Percentiles rank a stretch among this genome's conserved stretches.
phyloP scores from a whole-genome alignment of 768 basidiomycete genomes.

The Boletus pseudopeckii region DNA sequence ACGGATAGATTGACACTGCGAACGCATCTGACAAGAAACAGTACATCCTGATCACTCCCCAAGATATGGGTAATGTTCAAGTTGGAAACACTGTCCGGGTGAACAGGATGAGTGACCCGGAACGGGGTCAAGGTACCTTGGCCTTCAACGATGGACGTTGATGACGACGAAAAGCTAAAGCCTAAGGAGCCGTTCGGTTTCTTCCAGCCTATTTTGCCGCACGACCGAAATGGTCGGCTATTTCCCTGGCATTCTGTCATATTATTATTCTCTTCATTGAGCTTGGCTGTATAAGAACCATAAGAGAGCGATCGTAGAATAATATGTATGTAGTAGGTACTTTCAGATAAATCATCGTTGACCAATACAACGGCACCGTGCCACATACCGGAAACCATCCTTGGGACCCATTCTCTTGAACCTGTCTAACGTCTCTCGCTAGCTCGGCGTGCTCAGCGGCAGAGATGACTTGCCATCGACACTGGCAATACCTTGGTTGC shows the following conservation, averaged over 20 bases:
- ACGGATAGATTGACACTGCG: constrained; percentile 77
- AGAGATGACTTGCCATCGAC: constrained; percentile 1
- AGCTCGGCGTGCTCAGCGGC: background rate
- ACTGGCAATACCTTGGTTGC: constrained; percentile 22
- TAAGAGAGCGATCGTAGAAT: too few relatives aligned
- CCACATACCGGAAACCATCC: background rate
- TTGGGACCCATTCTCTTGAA: background rate
- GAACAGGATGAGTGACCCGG: constrained; percentile 75
- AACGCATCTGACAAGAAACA: constrained; percentile 86
- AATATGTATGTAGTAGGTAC: too few relatives aligned
- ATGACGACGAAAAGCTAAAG: too few relatives aligned
- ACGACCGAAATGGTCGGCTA: background rate
- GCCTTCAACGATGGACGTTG: too few relatives aligned
- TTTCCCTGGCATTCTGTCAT: background rate
- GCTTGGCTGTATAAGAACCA: too few relatives aligned
- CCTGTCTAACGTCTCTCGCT: constrained; percentile 8
- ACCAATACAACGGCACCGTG: background rate
- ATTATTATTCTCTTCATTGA: constrained; percentile 13
- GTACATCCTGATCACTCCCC: constrained; percentile 95
- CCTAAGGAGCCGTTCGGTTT: background rate
- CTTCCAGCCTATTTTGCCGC: background rate
- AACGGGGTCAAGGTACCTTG: constrained; percentile 56
- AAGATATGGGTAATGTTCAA: constrained; percentile 76
- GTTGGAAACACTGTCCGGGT: constrained; percentile 70
- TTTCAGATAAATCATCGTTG: background rate